Conservation (phyloP, 83 land plant genomes). For the Picea abies region DNA sequence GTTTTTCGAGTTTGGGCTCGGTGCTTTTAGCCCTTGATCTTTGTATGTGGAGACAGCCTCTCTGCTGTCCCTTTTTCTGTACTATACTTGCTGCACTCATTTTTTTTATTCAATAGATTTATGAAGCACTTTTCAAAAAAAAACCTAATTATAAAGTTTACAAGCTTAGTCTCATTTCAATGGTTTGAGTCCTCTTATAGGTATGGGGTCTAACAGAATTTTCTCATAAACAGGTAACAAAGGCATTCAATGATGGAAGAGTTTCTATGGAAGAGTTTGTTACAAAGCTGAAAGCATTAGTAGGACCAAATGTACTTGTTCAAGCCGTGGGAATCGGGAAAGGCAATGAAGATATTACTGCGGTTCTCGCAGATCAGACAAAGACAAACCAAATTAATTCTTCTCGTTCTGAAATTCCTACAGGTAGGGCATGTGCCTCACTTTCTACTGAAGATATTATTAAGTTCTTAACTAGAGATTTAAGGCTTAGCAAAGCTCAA, state of each 20-base stretch:
- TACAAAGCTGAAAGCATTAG: conserved; percentile 36
- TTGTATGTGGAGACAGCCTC: too few relatives aligned
- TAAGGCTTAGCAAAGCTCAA: conserved; percentile 71
- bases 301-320: conserved; percentile 51
- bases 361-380: conserved; percentile 26
- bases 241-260: conserved; percentile 47
- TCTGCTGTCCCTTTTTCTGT: too few relatives aligned
- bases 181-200: too few relatives aligned
- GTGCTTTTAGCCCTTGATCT: too few relatives aligned
- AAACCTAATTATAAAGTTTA: too few relatives aligned
- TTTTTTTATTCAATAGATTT: too few relatives aligned
- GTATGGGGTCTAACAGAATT: too few relatives aligned
- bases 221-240: conserved; percentile 37
- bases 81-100: too few relatives aligned
- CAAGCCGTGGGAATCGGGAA: conserved; percentile 70
- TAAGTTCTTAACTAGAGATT: conserved; percentile 52
- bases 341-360: conserved; percentile 64
- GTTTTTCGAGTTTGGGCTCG: too few relatives aligned
- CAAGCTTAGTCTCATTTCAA: too few relatives aligned
- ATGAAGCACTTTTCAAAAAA: too few relatives aligned
- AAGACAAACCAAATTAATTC: conserved; percentile 20
- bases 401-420: conserved; percentile 41
- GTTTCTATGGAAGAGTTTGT: conserved; percentile 53
- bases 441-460: conserved; percentile 50
- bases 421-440: conserved; percentile 54